A percentile compares a stretch with the other conserved stretches of the same genome.
phyloP scores from a whole-genome alignment of 306 rosid genomes.

The Cercis canadensis region DNA sequence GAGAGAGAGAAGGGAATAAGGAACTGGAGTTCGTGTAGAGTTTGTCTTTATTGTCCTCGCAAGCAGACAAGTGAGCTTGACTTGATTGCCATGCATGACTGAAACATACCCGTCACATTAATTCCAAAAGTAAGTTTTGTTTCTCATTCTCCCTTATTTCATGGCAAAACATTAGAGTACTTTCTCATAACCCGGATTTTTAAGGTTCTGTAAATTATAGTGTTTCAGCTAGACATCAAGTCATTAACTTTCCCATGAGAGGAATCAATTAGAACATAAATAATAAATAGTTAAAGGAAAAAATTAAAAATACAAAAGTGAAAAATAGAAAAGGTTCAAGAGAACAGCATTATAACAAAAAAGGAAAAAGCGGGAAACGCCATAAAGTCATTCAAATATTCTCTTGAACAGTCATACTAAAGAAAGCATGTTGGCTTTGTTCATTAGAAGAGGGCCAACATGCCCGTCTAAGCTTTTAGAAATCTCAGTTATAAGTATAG shows the following conservation, averaged over 20 bases:
- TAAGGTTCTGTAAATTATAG: not conserved
- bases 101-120: slow-evolving; percentile 51
- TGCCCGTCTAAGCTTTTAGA: slow-evolving; percentile 43
- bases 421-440: slow-evolving; percentile 59
- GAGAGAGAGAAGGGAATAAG: slow-evolving; percentile 31
- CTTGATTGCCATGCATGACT: slow-evolving; percentile 59
- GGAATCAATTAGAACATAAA: not conserved
- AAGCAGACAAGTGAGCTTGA: slow-evolving; percentile 51
- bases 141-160: slow-evolving; percentile 23
- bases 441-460: slow-evolving; percentile 55
- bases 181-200: slow-evolving; percentile 1
- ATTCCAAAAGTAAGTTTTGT: slow-evolving; percentile 14
- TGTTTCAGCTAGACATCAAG: not conserved
- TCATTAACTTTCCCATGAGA: no score
- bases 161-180: slow-evolving; percentile 30
- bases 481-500: slow-evolving; percentile 52
- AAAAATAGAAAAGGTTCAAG: slow-evolving; percentile 12
- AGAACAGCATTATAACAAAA: slow-evolving; percentile 22
- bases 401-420: slow-evolving; percentile 38
- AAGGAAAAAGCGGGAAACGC: slow-evolving; percentile 24
- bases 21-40: slow-evolving; percentile 42
- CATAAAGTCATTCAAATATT: slow-evolving; percentile 45
- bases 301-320: not conserved
- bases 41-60: slow-evolving; percentile 64
- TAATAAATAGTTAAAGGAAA: no score